phyloP scores from a whole-genome alignment of 2,329 filamentous ascomycete genomes.

The Fusarium praegraminearum region DNA sequence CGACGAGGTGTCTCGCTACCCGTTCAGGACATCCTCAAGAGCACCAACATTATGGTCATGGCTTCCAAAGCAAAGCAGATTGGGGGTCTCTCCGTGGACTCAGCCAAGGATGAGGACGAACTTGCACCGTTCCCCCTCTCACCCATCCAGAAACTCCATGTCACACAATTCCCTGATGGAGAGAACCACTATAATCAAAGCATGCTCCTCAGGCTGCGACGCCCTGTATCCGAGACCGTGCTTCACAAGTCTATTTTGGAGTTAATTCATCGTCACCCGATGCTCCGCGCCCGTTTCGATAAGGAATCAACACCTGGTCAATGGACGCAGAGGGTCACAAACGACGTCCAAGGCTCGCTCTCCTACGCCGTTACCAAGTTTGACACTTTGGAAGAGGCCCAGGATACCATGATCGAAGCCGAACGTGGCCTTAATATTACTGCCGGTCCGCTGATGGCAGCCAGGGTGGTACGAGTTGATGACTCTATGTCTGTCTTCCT shows the following conservation, averaged over 20 bases:
- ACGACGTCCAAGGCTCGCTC: not conserved
- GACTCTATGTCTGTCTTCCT: constrained; percentile 8
- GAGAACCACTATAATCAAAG: constrained; percentile 5
- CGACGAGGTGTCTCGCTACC: not conserved
- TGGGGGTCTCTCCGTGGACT: not conserved
- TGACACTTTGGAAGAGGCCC: not conserved
- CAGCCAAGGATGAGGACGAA: not conserved
- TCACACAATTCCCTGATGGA: not conserved
- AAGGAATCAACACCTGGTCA: not conserved
- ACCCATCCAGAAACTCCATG: not conserved
- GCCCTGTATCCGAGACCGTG: not conserved
- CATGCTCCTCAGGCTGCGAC: not conserved
- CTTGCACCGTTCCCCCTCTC: not conserved
- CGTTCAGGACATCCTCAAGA: constrained; percentile 1
- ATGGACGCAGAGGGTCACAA: not conserved
- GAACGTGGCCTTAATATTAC: constrained; percentile 14
- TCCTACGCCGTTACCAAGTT: not conserved
- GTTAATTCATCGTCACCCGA: not conserved
- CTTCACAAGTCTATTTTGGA: not conserved
- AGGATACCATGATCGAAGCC: not conserved
- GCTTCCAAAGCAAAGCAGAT: not conserved
- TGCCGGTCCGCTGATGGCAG: constrained; percentile 12
- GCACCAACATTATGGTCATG: not conserved
- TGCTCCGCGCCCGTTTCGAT: constrained; percentile 1
- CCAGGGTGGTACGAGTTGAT: not conserved